These are phyloP conservation scores for Xylaria sp. DNA, from an alignment of 2,329 filamentous ascomycete genomes.

Conservation along the genomic window DNA sequence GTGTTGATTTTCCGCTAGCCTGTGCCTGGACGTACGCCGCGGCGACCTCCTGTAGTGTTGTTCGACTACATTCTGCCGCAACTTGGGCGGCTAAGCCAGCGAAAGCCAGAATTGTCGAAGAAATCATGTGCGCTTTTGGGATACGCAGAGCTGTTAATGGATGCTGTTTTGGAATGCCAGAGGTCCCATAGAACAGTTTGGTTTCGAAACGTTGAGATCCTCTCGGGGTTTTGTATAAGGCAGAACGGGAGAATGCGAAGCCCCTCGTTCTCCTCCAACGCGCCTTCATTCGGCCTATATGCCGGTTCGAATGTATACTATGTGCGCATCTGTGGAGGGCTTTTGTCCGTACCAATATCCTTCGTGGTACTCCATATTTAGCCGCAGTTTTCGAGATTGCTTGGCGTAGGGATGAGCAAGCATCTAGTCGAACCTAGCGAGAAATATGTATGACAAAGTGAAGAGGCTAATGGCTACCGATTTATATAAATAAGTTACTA, in stretches of 20 bases:
- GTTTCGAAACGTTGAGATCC: not conserved
- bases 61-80: conserved; percentile 43
- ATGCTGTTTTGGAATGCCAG: not conserved
- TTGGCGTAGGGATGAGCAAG: conserved; percentile 11
- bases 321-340: not conserved
- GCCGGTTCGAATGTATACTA: conserved; percentile 19
- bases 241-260: conserved; percentile 24
- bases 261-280: conserved; percentile 28
- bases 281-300: conserved; percentile 31
- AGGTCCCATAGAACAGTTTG: not conserved
- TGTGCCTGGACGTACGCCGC: conserved; percentile 44
- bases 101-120: conserved; percentile 31
- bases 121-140: conserved; percentile 34
- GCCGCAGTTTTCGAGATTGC: conserved; percentile 27
- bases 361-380: conserved; percentile 27
- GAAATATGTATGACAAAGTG: not conserved
- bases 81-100: conserved; percentile 38
- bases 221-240: conserved; percentile 20
- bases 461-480: not conserved
- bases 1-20: conserved; percentile 38
- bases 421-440: not conserved
- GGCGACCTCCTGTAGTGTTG: conserved; percentile 41
- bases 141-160: not conserved
- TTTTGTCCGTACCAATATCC: conserved; percentile 14
- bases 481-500: not conserved